These are phyloP conservation scores for Fraxinus platypoda DNA, from an alignment of 305 asterid species.

Conservation along the genomic window DNA sequence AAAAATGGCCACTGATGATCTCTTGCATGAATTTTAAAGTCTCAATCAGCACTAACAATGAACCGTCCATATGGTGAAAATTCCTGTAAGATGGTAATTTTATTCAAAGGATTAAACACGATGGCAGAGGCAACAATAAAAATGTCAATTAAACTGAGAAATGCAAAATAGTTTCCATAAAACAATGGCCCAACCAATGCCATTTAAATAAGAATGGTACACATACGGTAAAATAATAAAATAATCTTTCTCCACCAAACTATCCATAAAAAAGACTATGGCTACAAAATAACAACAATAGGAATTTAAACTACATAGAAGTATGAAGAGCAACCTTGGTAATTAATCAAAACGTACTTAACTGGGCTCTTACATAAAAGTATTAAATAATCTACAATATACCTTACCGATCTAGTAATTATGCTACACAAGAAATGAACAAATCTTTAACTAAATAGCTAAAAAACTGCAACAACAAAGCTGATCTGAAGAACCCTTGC, in stretches of 20 bases:
- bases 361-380: background rate
- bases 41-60: conserved; percentile 86
- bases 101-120: too few relatives aligned
- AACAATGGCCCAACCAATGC: background rate
- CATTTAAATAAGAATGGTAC: background rate
- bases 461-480: too few relatives aligned
- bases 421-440: too few relatives aligned
- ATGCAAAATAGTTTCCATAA: background rate
- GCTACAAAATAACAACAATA: background rate
- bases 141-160: background rate
- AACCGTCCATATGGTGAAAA: conserved; percentile 72
- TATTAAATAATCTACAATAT: too few relatives aligned
- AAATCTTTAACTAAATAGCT: too few relatives aligned
- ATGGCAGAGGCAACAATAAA: too few relatives aligned
- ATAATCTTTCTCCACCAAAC: background rate
- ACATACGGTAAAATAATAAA: background rate
- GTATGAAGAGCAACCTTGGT: background rate
- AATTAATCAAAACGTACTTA: conserved; percentile 2
- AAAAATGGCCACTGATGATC: conserved; percentile 9
- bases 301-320: background rate
- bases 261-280: background rate
- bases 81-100: conserved; percentile 47
- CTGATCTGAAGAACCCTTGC: too few relatives aligned
- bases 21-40: conserved; percentile 86
- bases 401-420: too few relatives aligned